Evolutionary conservation across 1,139 yeast species (phyloP), one percentile per base, ranked within the genome.

Genomic region (Hyphopichia burtonii): DNA sequence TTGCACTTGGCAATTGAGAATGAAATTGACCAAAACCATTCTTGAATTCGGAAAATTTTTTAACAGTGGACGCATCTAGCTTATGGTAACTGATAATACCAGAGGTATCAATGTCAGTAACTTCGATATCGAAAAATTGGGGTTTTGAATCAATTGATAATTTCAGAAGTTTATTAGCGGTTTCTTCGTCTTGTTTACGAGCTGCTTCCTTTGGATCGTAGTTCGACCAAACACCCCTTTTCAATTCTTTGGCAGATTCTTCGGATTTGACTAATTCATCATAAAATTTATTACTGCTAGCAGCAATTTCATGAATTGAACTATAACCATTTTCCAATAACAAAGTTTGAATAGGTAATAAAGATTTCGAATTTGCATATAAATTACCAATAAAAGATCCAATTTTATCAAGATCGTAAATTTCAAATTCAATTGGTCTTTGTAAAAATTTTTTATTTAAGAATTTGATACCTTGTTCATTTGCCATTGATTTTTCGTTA

Each of bases 321-420:
- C 80, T 86, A 43, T 77, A 72, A 2, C 96, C 96, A 45, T 77
- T 77, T 39, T 74, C 74, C 47, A 86, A 70, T 43, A 89, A 68
- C n/a, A 69, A 62, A 5, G 75, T 66, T 53, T 86, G 90, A 43
- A 85, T 72, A 12, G 95, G 90, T 20, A 52, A 47, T 28, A 66
- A 58, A 19, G 73, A 66, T 38, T 74, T 73, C 8, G 79, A 74
- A 19, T 77, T 77, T 12, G 80, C 58, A 56, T 68, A 85, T 41
- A 87, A 55, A 53, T 83, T 80, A 40, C 96, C 95, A 57, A 87
- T 80, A 53, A 88, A 89, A 0, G 86, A 87, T 45, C 96, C 96
- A 46, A 84, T 73, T 56, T 83, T 86, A 59, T 89, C 96, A 42
- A 78, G 76, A 45, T 79, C 84, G 49, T 80, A 78, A 22, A 88